phyloP scores from a whole-genome alignment of 352 stramenopile species.

The Globisporangium canariense region DNA sequence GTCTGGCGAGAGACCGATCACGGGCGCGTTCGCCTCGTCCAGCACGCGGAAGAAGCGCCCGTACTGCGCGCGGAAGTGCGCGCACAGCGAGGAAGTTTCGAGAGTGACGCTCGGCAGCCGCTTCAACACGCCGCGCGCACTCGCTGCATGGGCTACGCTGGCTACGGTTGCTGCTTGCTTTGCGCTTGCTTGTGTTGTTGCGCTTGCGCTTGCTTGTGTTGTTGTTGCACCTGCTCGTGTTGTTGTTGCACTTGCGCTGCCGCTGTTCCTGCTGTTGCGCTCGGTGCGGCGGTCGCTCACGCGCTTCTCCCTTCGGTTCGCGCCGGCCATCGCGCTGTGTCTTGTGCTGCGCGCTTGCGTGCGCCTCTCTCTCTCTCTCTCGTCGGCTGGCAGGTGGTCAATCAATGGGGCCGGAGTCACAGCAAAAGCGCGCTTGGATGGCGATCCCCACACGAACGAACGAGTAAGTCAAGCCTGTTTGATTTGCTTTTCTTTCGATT shows the following conservation, averaged over 20 bases:
- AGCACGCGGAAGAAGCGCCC: slow-evolving; percentile 41
- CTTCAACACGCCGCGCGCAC: slow-evolving; percentile 9
- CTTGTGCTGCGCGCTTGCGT: not conserved
- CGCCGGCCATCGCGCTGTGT: slow-evolving; percentile 1
- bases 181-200: not conserved
- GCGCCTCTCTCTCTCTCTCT: not conserved
- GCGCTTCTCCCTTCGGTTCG: slow-evolving; percentile 7
- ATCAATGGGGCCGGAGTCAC: not conserved
- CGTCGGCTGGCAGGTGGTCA: not conserved
- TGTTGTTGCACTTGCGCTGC: not conserved
- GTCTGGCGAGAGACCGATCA: slow-evolving; percentile 36
- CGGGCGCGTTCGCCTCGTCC: slow-evolving; percentile 49
- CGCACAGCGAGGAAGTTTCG: not conserved
- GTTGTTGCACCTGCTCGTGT: not conserved
- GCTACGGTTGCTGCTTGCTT: not conserved
- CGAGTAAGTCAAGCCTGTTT: not conserved
- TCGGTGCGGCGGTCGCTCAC: not conserved
- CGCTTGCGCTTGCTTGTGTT: not conserved
- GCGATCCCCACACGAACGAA: not conserved
- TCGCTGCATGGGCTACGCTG: not conserved
- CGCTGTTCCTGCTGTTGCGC: not conserved
- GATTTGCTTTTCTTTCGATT: slow-evolving; percentile 11
- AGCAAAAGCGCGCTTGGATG: not conserved
- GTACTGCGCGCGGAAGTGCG: slow-evolving; percentile 17
- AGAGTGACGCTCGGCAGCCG: slow-evolving; percentile 4